phyloP scores from a whole-genome alignment of 805 yeast species.

The Candida suzukii region DNA sequence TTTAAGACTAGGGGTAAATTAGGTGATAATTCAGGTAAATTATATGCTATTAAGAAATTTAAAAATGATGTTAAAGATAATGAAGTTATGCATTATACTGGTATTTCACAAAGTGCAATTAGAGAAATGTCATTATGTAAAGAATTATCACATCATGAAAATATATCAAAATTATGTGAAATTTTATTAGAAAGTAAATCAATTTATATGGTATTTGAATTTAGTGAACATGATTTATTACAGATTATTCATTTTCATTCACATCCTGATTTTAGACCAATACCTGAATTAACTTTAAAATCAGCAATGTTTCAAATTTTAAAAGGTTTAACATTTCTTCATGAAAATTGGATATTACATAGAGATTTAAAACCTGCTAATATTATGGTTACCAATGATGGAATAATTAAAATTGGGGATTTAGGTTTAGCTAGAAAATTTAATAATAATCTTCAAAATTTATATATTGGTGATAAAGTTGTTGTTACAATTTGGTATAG shows the following conservation, averaged over 20 bases:
- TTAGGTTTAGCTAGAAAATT: conserved; percentile 86
- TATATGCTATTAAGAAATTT: conserved; percentile 90
- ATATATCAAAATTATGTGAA: conserved; percentile 74
- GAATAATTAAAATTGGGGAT: conserved; percentile 94
- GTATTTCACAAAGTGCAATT: conserved; percentile 92
- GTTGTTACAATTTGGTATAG: conserved; percentile 97
- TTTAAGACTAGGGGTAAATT: conserved; percentile 68
- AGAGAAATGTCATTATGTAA: conserved; percentile 94
- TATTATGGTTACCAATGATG: conserved; percentile 87
- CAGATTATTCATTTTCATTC: conserved; percentile 94
- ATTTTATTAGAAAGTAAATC: conserved; percentile 81
- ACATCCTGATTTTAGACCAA: conserved; percentile 75
- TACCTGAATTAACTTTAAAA: conserved; percentile 73
- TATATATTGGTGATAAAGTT: conserved; percentile 89
- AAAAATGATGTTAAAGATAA: conserved; percentile 86
- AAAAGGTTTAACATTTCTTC: conserved; percentile 85
- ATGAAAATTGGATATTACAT: conserved; percentile 94
- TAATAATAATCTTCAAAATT: conserved; percentile 77
- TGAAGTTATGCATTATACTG: conserved; percentile 83
- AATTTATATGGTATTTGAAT: conserved; percentile 93
- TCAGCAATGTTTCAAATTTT: conserved; percentile 89
- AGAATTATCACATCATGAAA: conserved; percentile 73
- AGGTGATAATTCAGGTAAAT: conserved; percentile 15
- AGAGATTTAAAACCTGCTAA: conserved; percentile 97
- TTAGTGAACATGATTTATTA: conserved; percentile 89